A percentile compares a stretch with the other conserved stretches of the same genome.
phyloP scores from a whole-genome alignment of 2,329 filamentous ascomycete species.

The Pyrenophora seminiperda region DNA sequence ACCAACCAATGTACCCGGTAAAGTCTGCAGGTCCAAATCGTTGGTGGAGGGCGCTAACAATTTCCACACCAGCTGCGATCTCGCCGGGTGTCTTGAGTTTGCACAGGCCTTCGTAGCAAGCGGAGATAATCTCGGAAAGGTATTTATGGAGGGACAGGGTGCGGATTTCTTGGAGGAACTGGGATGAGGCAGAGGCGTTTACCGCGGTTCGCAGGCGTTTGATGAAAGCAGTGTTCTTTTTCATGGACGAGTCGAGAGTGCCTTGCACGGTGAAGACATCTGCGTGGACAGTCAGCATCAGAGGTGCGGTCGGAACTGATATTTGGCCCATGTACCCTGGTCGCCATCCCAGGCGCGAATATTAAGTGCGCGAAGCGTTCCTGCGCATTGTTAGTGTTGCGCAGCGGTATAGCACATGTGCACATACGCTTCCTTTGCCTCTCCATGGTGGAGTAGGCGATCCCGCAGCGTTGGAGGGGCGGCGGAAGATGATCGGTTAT shows the following conservation, averaged over 20 bases:
- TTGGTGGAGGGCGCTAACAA: conserved; percentile 93
- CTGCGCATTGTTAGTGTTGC: conserved; percentile 55
- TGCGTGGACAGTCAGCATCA: conserved; percentile 48
- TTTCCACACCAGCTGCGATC: conserved; percentile 87
- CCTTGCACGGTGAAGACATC: conserved; percentile 78
- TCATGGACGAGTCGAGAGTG: conserved; percentile 90
- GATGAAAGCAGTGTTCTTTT: conserved; percentile 98
- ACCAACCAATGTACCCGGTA: conserved; percentile 89
- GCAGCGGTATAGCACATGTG: neutral
- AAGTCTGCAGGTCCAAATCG: conserved; percentile 90
- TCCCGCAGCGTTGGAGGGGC: conserved; percentile 44
- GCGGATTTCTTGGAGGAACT: conserved; percentile 88
- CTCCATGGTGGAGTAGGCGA: conserved; percentile 52
- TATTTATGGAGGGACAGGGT: conserved; percentile 94
- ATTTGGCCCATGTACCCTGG: conserved; percentile 63
- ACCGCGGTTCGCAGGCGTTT: conserved; percentile 92
- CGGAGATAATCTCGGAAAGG: conserved; percentile 93
- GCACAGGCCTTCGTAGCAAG: conserved; percentile 91
- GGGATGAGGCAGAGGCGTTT: conserved; percentile 75
- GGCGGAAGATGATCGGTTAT: conserved; percentile 39
- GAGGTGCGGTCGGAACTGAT: conserved; percentile 10
- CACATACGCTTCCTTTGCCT: conserved; percentile 55
- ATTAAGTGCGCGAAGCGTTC: conserved; percentile 89
- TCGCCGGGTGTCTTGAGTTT: conserved; percentile 91
- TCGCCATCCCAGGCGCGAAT: conserved; percentile 87